Conservation (phyloP, 2,329 filamentous ascomycete species). For the Acephala macrosclerotiorum region DNA sequence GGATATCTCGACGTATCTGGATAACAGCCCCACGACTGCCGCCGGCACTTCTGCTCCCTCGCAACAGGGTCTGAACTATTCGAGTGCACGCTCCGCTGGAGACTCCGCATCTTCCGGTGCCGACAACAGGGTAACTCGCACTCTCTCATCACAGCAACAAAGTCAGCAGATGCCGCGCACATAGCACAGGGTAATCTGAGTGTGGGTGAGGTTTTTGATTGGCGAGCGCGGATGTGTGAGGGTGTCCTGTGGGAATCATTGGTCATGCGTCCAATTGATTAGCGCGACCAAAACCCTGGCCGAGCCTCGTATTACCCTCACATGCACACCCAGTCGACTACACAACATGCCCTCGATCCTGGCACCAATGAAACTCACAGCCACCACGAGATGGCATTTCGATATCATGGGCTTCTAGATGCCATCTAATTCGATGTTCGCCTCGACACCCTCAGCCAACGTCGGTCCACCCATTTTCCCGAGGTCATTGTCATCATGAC, state of each 20-base stretch:
- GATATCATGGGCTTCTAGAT: conserved; percentile 8
- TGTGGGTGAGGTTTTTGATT: conserved; percentile 31
- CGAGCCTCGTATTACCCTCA: conserved; percentile 36
- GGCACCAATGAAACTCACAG: conserved; percentile 11
- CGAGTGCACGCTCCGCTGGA: conserved; percentile 32
- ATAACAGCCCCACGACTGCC: conserved; percentile 40
- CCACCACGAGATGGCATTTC: conserved; percentile 7
- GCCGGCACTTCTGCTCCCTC: conserved; percentile 33
- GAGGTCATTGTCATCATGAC: conserved; percentile 12
- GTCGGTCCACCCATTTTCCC: not conserved
- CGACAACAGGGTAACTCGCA: conserved; percentile 37
- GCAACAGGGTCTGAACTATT: conserved; percentile 36
- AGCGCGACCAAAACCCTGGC: conserved; percentile 30
- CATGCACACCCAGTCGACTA: conserved; percentile 27
- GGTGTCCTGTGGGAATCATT: conserved; percentile 40
- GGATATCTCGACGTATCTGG: conserved; percentile 45
- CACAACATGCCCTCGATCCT: conserved; percentile 21
- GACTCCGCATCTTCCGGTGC: conserved; percentile 34
- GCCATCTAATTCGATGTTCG: conserved; percentile 13
- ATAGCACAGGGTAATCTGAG: conserved; percentile 25
- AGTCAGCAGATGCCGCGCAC: conserved; percentile 44
- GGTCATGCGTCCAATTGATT: conserved; percentile 39
- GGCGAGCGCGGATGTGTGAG: conserved; percentile 30
- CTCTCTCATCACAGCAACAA: conserved; percentile 36
- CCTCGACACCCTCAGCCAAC: conserved; percentile 19